Evolutionary conservation across 2,329 filamentous ascomycete species (phyloP).

Genomic region (Claviceps sp.): DNA sequence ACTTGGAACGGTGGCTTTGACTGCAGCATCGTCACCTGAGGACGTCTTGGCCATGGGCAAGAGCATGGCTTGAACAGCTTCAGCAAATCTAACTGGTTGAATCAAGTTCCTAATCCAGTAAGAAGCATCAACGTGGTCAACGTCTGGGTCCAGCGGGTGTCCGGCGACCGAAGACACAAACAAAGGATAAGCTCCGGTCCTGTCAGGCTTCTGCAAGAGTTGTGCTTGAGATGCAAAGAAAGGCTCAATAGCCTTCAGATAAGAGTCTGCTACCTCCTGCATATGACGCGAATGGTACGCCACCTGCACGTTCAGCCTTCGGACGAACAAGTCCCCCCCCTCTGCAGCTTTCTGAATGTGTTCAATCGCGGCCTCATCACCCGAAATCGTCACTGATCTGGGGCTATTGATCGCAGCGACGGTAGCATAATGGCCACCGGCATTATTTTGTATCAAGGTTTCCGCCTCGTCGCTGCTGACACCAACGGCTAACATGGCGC

Average conservation of each 20-base stretch:
- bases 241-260: slow-evolving; percentile 3
- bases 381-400: slow-evolving; percentile 17
- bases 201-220: background rate
- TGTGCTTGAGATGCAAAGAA: background rate
- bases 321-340: slow-evolving; percentile 16
- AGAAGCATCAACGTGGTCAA: background rate
- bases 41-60: background rate
- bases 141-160: background rate
- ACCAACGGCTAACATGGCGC: slow-evolving; percentile 18
- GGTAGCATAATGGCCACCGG: background rate
- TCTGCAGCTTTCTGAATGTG: slow-evolving; percentile 12
- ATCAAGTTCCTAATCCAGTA: slow-evolving; percentile 14
- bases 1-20: background rate
- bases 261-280: slow-evolving; percentile 7
- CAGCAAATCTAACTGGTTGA: slow-evolving; percentile 15
- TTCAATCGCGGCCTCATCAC: slow-evolving; percentile 15
- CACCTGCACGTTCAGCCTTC: slow-evolving; percentile 19
- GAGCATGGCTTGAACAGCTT: slow-evolving; percentile 4
- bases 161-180: slow-evolving; percentile 6
- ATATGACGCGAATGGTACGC: slow-evolving; percentile 15
- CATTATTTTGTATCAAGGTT: slow-evolving; percentile 3
- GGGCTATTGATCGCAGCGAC: slow-evolving; percentile 18
- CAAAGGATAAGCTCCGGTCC: background rate
- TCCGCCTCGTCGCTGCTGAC: slow-evolving; percentile 1
- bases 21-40: background rate